A percentile compares a stretch with the other conserved stretches of the same genome.
phyloP scores from a whole-genome alignment of 805 yeast species.

The Kodamaea fukazawae region DNA sequence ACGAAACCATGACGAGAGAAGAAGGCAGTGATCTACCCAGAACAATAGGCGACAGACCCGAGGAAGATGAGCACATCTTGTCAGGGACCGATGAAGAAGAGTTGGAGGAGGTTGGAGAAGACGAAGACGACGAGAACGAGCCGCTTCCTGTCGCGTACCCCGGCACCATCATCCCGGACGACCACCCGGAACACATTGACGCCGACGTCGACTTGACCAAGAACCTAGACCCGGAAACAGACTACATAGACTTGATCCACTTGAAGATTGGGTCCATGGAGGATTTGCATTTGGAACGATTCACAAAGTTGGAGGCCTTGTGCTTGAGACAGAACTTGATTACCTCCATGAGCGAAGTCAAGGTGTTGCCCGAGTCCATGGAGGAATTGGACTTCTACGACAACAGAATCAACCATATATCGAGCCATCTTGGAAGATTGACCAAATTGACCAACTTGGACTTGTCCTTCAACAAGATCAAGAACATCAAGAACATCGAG shows the following conservation, averaged over 20 bases:
- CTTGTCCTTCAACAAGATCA: slow-evolving; percentile 85
- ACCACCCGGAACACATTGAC: slow-evolving; percentile 52
- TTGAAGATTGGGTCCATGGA: slow-evolving; percentile 63
- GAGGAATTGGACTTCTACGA: slow-evolving; percentile 88
- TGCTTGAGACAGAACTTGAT: slow-evolving; percentile 83
- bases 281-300: slow-evolving; percentile 57
- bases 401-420: slow-evolving; percentile 83
- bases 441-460: slow-evolving; percentile 61
- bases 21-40: slow-evolving; percentile 8
- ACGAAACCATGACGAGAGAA: slow-evolving; percentile 4
- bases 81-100: slow-evolving; percentile 23
- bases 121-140: slow-evolving; percentile 23
- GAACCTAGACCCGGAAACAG: slow-evolving; percentile 56
- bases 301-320: slow-evolving; percentile 53
- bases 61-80: slow-evolving; percentile 8
- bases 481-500: slow-evolving; percentile 76
- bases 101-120: slow-evolving; percentile 21
- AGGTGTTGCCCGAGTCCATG: slow-evolving; percentile 63
- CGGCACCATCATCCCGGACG: slow-evolving; percentile 45
- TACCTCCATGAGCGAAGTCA: slow-evolving; percentile 53
- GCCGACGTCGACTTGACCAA: slow-evolving; percentile 67
- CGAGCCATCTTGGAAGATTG: slow-evolving; percentile 63
- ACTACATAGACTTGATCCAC: slow-evolving; percentile 64
- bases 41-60: slow-evolving; percentile 9
- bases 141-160: slow-evolving; percentile 41